A percentile compares a stretch with the other conserved stretches of the same genome.
phyloP scores from a whole-genome alignment of 1,139 yeast species.

The Entelexis paramagnoliae region DNA sequence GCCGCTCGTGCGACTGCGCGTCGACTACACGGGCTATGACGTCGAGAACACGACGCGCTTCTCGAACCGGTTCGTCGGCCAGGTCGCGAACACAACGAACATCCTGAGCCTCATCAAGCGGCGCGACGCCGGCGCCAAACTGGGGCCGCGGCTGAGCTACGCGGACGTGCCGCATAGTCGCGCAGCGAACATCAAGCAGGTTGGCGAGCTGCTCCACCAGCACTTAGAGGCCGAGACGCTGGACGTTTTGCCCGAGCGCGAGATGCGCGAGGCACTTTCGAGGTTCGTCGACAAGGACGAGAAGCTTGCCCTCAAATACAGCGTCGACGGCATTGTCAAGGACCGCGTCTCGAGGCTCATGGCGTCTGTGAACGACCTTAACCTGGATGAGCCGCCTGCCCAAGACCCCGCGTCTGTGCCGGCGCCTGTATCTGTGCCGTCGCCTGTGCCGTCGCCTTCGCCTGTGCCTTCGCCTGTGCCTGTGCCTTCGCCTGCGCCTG shows the following conservation, averaged over 20 bases:
- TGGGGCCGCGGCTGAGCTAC: neutral
- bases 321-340: constrained; percentile 56
- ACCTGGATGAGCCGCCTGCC: neutral
- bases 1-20: constrained; percentile 72
- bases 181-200: constrained; percentile 1
- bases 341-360: constrained; percentile 52
- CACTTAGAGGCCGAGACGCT: constrained; percentile 54
- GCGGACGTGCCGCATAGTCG: neutral
- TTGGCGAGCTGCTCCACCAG: constrained; percentile 42
- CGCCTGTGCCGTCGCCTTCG: too few relatives aligned
- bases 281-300: constrained; percentile 76
- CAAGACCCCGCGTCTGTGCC: too few relatives aligned
- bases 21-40: constrained; percentile 80
- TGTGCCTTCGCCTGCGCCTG: too few relatives aligned
- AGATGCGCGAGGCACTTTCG: constrained; percentile 63
- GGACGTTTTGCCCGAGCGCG: constrained; percentile 63
- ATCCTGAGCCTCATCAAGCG: constrained; percentile 48
- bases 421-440: too few relatives aligned
- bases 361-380: constrained; percentile 23
- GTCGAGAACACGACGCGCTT: constrained; percentile 85
- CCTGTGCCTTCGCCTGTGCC: too few relatives aligned
- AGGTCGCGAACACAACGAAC: constrained; percentile 81
- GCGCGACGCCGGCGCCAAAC: neutral
- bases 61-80: constrained; percentile 81
- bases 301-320: constrained; percentile 54